Percentiles rank a stretch among this genome's conserved stretches.
Evolutionary conservation across 768 basidiomycete genomes (phyloP).

Genomic region (Suillus alpinus): DNA sequence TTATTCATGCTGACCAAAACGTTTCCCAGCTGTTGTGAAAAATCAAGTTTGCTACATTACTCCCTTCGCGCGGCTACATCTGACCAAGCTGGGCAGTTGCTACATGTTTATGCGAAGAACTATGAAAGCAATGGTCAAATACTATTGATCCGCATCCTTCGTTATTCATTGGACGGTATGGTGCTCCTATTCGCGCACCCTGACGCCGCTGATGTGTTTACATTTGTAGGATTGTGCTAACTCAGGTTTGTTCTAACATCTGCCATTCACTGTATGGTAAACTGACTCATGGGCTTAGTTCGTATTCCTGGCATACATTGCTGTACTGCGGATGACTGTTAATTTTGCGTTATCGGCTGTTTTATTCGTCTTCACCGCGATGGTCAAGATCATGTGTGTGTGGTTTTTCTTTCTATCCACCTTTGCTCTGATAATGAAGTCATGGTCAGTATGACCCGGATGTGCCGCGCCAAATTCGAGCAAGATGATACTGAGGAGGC

Average conservation of each 20-base stretch:
- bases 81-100: conserved; percentile 34
- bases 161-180: conserved; percentile 82
- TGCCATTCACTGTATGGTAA: neutral
- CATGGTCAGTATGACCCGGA: conserved; percentile 56
- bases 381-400: conserved; percentile 69
- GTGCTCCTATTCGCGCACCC: conserved; percentile 5
- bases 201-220: conserved; percentile 3
- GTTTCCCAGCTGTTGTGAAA: conserved; percentile 59
- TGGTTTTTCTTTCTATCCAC: neutral
- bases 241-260: conserved; percentile 38
- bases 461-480: conserved; percentile 67
- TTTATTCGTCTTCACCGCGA: conserved; percentile 61
- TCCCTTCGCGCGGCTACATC: neutral
- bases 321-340: conserved; percentile 63
- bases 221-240: conserved; percentile 46
- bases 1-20: conserved; percentile 2
- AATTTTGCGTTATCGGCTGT: conserved; percentile 70
- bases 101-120: conserved; percentile 77
- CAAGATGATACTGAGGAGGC: conserved; percentile 64
- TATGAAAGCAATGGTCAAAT: conserved; percentile 71
- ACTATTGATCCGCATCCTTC: conserved; percentile 62
- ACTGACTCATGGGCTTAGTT: conserved; percentile 33
- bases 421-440: conserved; percentile 3
- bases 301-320: conserved; percentile 79
- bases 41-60: conserved; percentile 53